Evolutionary conservation across 2,329 filamentous ascomycete species (phyloP), one percentile per base, ranked within the genome.

Genomic region (Colletotrichum tofieldiae): DNA sequence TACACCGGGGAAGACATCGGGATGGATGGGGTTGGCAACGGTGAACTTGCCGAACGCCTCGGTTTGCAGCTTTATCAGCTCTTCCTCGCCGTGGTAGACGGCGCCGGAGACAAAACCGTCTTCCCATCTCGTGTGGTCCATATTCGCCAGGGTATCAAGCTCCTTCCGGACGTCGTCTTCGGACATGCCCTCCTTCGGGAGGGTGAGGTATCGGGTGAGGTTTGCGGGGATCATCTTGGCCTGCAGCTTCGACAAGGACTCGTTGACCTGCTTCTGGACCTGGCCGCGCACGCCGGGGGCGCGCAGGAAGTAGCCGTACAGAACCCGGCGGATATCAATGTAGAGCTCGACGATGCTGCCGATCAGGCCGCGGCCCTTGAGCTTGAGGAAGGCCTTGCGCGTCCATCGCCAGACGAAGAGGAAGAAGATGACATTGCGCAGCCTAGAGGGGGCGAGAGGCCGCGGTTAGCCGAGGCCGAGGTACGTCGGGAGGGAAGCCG

Each of bases 101-200:
- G 96, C 96, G 39, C 96, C 96, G 52, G 94, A 97, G 66, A 99
- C 96, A 75, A 91, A 92, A 11, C 96, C 96, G 81, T 98, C 96
- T 83, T 99, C 96, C 96, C 96, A 99, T 75, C 93, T 90, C 2
- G 95, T 98, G 83, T 98, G 96, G 78, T 98, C 93, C 93, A 99
- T 93, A 60, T 88, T 91, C 20, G 92, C 91, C 76, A 99, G 86
- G 76, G 91, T 90, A 72, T 92, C 90, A 73, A 99, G 88, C 86
- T 98, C 96, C 72, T 90, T 89, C 76, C 91, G 90, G 52, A 99
- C 89, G 74, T 92, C 90, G 23, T 98, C 95, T 52, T 92, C 87
- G 35, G 89, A 88, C 92, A 95, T 94, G 80, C 95, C 96, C 79
- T 96, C 91, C 80, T 93, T 93, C 5, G 96, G 96, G 20, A 99